A percentile compares a stretch with the other conserved stretches of the same genome.
Conservation (phyloP, 176 grass and related monocot genomes). For the Musa itinerans region DNA sequence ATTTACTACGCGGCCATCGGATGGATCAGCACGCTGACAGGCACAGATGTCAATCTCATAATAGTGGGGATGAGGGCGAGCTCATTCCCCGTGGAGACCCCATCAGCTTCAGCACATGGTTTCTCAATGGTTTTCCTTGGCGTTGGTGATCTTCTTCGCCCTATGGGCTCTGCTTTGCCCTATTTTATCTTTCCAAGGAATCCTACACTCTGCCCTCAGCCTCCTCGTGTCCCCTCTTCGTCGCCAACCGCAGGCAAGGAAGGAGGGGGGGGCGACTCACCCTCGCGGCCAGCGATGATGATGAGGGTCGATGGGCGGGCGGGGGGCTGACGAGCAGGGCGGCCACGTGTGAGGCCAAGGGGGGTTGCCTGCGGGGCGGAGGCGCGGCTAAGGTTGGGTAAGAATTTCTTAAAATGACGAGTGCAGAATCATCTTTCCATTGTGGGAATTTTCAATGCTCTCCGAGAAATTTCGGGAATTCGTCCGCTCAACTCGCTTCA, state of each 20-base stretch:
- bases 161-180: constrained; percentile 20
- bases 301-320: too few relatives aligned
- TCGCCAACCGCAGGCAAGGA: too few relatives aligned
- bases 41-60: constrained; percentile 16
- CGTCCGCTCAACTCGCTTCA: too few relatives aligned
- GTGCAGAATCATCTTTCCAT: neutral
- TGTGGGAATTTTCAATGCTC: neutral
- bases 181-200: constrained; percentile 3
- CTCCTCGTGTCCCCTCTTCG: neutral
- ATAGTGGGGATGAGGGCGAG: constrained; percentile 18
- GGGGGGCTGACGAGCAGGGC: too few relatives aligned
- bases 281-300: too few relatives aligned
- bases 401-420: neutral
- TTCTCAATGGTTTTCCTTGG: constrained; percentile 8
- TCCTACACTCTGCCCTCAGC: neutral
- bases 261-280: too few relatives aligned
- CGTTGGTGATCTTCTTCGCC: constrained; percentile 7
- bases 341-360: too few relatives aligned
- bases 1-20: constrained; percentile 15
- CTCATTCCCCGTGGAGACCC: constrained; percentile 10
- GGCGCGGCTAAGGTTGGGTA: neutral
- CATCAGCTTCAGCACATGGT: constrained; percentile 22
- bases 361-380: neutral
- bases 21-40: constrained; percentile 11
- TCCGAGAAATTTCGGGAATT: too few relatives aligned